phyloP scores from a whole-genome alignment of 2,329 filamentous ascomycete species.

The Pestalotiopsis sp. region DNA sequence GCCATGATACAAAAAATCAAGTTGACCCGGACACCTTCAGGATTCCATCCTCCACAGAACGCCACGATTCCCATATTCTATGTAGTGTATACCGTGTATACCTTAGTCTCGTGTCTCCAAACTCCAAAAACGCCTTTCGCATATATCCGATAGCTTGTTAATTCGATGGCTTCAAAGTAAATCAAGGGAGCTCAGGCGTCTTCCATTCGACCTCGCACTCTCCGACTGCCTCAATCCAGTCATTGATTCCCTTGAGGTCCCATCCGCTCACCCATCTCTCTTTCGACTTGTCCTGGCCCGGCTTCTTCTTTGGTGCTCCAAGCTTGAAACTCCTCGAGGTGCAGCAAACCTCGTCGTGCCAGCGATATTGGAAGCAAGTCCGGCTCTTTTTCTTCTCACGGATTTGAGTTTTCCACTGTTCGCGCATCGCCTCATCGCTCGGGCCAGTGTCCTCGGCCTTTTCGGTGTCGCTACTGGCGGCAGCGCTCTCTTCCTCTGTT shows the following conservation, averaged over 20 bases:
- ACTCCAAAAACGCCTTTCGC: neutral
- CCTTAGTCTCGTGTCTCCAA: neutral
- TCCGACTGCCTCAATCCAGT: constrained; percentile 48
- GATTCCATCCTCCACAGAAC: neutral
- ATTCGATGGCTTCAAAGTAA: neutral
- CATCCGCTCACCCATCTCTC: constrained; percentile 45
- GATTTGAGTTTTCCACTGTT: constrained; percentile 24
- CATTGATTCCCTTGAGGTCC: constrained; percentile 48
- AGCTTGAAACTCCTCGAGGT: constrained; percentile 46
- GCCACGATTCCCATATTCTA: neutral
- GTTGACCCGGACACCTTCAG: neutral
- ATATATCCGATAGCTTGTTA: neutral
- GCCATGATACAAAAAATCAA: neutral
- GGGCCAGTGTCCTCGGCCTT: constrained; percentile 28
- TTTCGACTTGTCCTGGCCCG: constrained; percentile 26
- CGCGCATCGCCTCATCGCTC: constrained; percentile 24
- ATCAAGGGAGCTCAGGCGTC: constrained; percentile 11
- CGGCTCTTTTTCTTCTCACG: constrained; percentile 35
- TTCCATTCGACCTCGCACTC: constrained; percentile 46
- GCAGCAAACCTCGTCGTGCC: constrained; percentile 46
- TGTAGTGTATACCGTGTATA: neutral
- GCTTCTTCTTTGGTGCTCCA: constrained; percentile 38
- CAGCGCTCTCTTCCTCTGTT: constrained; percentile 27
- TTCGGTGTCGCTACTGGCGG: constrained; percentile 27
- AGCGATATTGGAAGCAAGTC: constrained; percentile 50